Conservation (phyloP, 768 basidiomycete genomes). For the Postia placenta region DNA sequence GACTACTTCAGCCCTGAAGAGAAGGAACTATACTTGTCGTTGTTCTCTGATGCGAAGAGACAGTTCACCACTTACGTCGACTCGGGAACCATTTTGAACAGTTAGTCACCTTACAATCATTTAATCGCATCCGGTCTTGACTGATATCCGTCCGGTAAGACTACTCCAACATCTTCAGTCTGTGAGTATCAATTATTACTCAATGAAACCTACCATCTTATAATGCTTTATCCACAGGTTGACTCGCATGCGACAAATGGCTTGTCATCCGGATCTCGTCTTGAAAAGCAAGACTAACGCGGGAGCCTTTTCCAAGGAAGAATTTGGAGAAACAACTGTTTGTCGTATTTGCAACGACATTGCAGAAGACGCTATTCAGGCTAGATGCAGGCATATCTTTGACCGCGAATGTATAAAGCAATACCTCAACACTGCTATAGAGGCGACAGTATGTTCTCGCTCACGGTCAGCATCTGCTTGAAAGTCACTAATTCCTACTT, state of each 20-base stretch:
- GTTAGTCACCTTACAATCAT: slow-evolving; percentile 49
- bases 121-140: not conserved
- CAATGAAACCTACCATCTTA: not conserved
- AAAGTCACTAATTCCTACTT: not conserved
- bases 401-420: slow-evolving; percentile 95
- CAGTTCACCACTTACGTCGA: slow-evolving; percentile 89
- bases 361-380: slow-evolving; percentile 94
- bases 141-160: slow-evolving; percentile 36
- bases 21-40: slow-evolving; percentile 86
- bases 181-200: slow-evolving; percentile 33
- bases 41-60: slow-evolving; percentile 90
- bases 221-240: slow-evolving; percentile 41
- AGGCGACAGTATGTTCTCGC: slow-evolving; percentile 46
- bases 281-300: slow-evolving; percentile 80
- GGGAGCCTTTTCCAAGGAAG: slow-evolving; percentile 50
- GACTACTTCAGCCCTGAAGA: slow-evolving; percentile 97
- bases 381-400: slow-evolving; percentile 91
- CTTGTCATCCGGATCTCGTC: slow-evolving; percentile 92
- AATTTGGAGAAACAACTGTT: slow-evolving; percentile 69
- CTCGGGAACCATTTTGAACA: slow-evolving; percentile 87
- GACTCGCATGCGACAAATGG: slow-evolving; percentile 95
- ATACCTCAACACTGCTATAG: slow-evolving; percentile 74
- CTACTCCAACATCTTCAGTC: slow-evolving; percentile 84
- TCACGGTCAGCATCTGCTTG: too few relatives aligned
- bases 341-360: slow-evolving; percentile 96